These are phyloP conservation scores for Canna indica DNA, from an alignment of 176 grass and related monocot genomes.

Conservation along the genomic window DNA sequence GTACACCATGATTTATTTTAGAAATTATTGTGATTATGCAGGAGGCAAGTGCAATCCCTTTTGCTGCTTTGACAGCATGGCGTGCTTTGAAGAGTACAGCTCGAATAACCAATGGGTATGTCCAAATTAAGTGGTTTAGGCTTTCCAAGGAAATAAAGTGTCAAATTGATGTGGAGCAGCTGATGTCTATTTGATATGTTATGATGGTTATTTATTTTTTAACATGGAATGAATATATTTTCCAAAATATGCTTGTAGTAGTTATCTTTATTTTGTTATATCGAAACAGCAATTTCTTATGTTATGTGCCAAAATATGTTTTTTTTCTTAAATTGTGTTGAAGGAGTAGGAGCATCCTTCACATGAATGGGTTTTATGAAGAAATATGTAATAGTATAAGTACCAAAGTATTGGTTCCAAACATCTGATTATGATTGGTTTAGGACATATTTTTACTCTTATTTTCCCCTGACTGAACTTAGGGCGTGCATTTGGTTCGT, in stretches of 20 bases:
- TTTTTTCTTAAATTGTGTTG: not conserved
- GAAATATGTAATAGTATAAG: not conserved
- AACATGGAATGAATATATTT: not conserved
- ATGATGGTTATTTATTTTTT: not conserved
- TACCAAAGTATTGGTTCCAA: not conserved
- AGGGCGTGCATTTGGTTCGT: not conserved
- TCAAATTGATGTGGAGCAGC: not conserved
- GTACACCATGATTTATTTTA: not conserved
- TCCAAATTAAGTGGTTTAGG: not conserved
- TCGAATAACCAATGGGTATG: slow-evolving; percentile 82
- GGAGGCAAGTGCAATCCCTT: slow-evolving; percentile 91
- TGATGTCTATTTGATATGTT: not conserved
- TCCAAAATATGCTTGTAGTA: not conserved
- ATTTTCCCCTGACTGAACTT: not conserved
- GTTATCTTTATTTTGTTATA: not conserved
- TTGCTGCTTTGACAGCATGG: slow-evolving; percentile 96
- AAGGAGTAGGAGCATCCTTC: not conserved
- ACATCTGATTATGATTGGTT: not conserved
- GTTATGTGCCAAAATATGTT: not conserved
- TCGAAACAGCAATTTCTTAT: not conserved
- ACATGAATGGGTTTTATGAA: not conserved
- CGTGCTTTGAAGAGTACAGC: slow-evolving; percentile 80
- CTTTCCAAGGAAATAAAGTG: not conserved
- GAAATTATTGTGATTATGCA: slow-evolving; percentile 27
- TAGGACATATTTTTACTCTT: not conserved